Percentiles rank a stretch among this genome's conserved stretches.
These are phyloP conservation scores for Lentinula raphanica DNA, from an alignment of 768 basidiomycete genomes.

Conservation along the genomic window DNA sequence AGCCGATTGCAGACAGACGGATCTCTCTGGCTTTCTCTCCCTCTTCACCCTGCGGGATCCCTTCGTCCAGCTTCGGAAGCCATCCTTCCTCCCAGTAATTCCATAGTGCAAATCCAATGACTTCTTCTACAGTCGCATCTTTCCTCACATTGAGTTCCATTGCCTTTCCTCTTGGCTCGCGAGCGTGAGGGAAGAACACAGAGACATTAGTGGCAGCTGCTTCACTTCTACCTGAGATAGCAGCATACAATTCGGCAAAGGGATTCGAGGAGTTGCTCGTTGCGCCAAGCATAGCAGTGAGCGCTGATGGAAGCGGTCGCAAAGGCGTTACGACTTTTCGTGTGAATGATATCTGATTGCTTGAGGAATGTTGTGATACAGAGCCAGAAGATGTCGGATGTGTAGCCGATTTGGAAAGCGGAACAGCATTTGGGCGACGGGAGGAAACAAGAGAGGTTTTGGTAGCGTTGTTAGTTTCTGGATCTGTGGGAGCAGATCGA, in stretches of 20 bases:
- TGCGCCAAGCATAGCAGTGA: constrained; percentile 66
- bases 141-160: constrained; percentile 75
- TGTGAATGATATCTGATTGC: constrained; percentile 37
- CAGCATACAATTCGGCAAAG: constrained; percentile 81
- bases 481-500: constrained; percentile 6
- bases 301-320: constrained; percentile 49
- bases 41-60: constrained; percentile 43
- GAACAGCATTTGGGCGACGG: constrained; percentile 6
- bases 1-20: constrained; percentile 72
- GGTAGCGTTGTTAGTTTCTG: constrained; percentile 36
- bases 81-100: constrained; percentile 90
- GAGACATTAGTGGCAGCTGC: constrained; percentile 58
- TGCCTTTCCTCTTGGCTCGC: constrained; percentile 50
- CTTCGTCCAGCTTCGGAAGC: constrained; percentile 72
- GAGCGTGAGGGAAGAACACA: constrained; percentile 83
- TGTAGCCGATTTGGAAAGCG: constrained; percentile 4
- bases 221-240: constrained; percentile 74
- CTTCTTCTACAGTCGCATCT: constrained; percentile 92
- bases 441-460: constrained; percentile 26
- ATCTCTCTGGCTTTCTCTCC: constrained; percentile 51
- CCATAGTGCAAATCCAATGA: constrained; percentile 89
- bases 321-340: constrained; percentile 43
- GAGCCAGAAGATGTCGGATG: constrained; percentile 14
- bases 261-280: constrained; percentile 70
- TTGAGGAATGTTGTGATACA: constrained; percentile 13